phyloP scores from a whole-genome alignment of 2,329 filamentous ascomycete genomes.

The Gnomoniopsis smithogilvyi region DNA sequence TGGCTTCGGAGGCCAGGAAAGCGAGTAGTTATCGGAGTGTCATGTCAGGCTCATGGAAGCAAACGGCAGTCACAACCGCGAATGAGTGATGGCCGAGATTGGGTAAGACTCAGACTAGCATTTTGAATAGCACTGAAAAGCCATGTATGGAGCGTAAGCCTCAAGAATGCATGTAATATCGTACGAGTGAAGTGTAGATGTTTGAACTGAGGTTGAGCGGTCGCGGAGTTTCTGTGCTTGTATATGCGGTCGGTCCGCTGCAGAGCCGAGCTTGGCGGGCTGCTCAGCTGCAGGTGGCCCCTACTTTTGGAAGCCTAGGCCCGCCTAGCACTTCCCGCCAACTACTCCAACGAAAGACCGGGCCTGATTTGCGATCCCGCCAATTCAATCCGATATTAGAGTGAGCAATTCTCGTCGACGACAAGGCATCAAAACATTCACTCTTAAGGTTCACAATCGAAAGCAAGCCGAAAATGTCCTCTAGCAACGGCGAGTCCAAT shows the following conservation, averaged over 20 bases:
- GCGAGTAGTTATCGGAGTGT: constrained; percentile 6
- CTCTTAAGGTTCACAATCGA: neutral
- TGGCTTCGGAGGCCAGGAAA: constrained; percentile 7
- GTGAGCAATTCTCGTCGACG: neutral
- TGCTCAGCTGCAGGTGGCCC: no score
- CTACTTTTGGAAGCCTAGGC: no score
- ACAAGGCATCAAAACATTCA: neutral
- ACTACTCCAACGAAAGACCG: no score
- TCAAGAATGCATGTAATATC: neutral
- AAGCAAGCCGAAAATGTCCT: constrained; percentile 11
- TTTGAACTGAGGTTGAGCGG: no score
- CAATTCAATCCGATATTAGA: neutral
- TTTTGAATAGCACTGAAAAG: neutral
- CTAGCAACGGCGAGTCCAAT: constrained; percentile 15
- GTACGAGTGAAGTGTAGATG: neutral
- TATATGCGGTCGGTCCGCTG: no score
- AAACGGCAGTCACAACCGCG: neutral
- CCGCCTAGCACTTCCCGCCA: no score
- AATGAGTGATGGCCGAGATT: neutral
- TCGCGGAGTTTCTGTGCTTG: no score
- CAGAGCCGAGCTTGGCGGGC: no score
- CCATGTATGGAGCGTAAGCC: neutral
- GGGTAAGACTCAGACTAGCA: neutral
- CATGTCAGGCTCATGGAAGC: constrained; percentile 6
- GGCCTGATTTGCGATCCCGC: neutral